phyloP scores from a whole-genome alignment of 1,284 basidiomycete genomes.

The Leccinum solheimii region DNA sequence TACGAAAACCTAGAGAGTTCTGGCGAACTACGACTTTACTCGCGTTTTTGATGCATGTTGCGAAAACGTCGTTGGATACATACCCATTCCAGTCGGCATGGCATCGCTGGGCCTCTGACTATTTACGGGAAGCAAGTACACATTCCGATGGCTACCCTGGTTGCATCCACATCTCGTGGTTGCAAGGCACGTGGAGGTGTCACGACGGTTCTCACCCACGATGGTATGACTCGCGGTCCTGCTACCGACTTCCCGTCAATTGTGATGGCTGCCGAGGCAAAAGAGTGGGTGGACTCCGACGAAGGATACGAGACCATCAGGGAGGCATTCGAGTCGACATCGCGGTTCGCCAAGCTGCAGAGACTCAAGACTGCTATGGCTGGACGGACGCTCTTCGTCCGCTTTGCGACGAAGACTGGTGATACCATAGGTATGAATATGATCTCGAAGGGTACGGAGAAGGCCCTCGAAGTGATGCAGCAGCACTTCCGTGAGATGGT shows the following conservation, averaged over 20 bases:
- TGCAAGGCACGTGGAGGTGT: slow-evolving; percentile 98
- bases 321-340: slow-evolving; percentile 92
- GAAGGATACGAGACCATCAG: slow-evolving; percentile 81
- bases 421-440: slow-evolving; percentile 99
- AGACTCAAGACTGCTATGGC: slow-evolving; percentile 85
- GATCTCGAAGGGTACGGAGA: slow-evolving; percentile 96
- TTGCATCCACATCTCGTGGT: slow-evolving; percentile 95
- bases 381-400: slow-evolving; percentile 91
- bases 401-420: slow-evolving; percentile 94
- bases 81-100: slow-evolving; percentile 94
- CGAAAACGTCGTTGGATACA: slow-evolving; percentile 98
- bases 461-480: slow-evolving; percentile 83
- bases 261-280: slow-evolving; percentile 78
- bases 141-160: slow-evolving; percentile 98
- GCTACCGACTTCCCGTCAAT: slow-evolving; percentile 94
- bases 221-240: slow-evolving; percentile 98
- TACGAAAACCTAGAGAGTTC: slow-evolving; percentile 83
- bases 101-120: slow-evolving; percentile 83
- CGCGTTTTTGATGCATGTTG: slow-evolving; percentile 97
- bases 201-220: slow-evolving; percentile 88
- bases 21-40: slow-evolving; percentile 87
- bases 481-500: slow-evolving; percentile 90
- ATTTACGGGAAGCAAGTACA: slow-evolving; percentile 87
- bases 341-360: slow-evolving; percentile 84
- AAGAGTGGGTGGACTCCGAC: slow-evolving; percentile 86